A percentile compares a stretch with the other conserved stretches of the same genome.
These are phyloP conservation scores for Yamadazyma spencermartinsiae DNA, from an alignment of 1,139 yeast genomes.

Conservation along the genomic window DNA sequence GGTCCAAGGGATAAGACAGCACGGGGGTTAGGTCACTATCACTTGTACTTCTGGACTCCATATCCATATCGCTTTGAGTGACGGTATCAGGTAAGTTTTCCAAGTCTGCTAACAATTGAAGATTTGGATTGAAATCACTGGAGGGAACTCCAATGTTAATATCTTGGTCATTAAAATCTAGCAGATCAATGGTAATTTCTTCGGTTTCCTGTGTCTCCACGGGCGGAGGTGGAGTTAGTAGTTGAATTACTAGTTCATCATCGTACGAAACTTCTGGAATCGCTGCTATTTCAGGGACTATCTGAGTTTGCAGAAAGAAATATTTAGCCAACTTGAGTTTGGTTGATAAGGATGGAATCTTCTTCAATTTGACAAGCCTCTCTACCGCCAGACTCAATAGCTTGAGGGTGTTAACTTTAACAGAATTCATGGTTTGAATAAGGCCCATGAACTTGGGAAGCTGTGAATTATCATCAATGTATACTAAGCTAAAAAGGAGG, in stretches of 20 bases:
- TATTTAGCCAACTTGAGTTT: conserved; percentile 7
- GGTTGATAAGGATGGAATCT: conserved; percentile 6
- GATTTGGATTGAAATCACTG: too few relatives aligned
- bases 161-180: not conserved
- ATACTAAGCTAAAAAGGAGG: conserved; percentile 24
- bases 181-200: not conserved
- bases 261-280: conserved; percentile 14
- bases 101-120: too few relatives aligned
- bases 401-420: conserved; percentile 12
- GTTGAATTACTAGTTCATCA: conserved; percentile 8
- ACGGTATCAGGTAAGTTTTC: too few relatives aligned
- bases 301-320: conserved; percentile 6
- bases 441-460: conserved; percentile 16
- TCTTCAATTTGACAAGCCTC: conserved; percentile 13
- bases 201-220: not conserved
- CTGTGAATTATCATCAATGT: conserved; percentile 17
- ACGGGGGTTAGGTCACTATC: not conserved
- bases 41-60: too few relatives aligned
- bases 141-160: too few relatives aligned
- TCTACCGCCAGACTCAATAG: conserved; percentile 17
- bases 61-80: too few relatives aligned
- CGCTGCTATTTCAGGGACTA: not conserved
- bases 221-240: conserved; percentile 10
- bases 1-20: not conserved
- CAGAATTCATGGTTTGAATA: conserved; percentile 15